A percentile compares a stretch with the other conserved stretches of the same genome.
phyloP scores from a whole-genome alignment of 1,139 yeast species.

The Taphrina sp. region DNA sequence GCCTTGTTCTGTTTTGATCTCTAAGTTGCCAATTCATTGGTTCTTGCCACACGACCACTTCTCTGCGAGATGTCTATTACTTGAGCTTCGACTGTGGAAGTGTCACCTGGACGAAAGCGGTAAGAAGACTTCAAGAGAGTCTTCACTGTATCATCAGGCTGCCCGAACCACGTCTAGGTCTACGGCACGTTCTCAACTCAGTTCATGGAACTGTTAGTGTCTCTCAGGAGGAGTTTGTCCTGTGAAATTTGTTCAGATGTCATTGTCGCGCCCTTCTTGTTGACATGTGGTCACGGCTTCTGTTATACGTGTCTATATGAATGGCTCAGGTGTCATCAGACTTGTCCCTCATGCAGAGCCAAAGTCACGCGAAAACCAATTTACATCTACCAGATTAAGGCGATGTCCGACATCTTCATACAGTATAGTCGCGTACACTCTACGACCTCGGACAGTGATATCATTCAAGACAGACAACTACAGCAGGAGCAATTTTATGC shows the following conservation, averaged over 20 bases:
- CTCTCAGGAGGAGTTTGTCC: conserved; percentile 10
- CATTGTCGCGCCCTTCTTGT: conserved; percentile 17
- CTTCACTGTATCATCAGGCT: no score
- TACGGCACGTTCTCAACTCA: no score
- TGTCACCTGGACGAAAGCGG: no score
- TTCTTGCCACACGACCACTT: no score
- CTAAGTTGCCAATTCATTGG: no score
- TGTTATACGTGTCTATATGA: conserved; percentile 32
- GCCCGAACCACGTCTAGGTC: no score
- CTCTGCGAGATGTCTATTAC: no score
- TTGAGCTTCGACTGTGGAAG: no score
- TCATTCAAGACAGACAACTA: neutral
- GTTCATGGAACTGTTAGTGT: no score
- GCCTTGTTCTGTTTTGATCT: no score
- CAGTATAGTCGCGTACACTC: conserved; percentile 1
- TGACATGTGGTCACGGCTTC: conserved; percentile 30
- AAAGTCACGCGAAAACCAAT: conserved; percentile 15
- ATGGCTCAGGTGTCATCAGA: conserved; percentile 26
- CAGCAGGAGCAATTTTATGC: conserved; percentile 13
- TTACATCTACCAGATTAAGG: conserved; percentile 16
- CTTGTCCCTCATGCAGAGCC: conserved; percentile 33
- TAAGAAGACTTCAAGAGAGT: no score
- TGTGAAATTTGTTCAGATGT: conserved; percentile 33
- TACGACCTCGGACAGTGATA: conserved; percentile 15
- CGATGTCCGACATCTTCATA: conserved; percentile 17